Evolutionary conservation across 140 eudicot species (phyloP), one percentile per base, ranked within the genome.

Genomic region (Flaveria floridana): DNA sequence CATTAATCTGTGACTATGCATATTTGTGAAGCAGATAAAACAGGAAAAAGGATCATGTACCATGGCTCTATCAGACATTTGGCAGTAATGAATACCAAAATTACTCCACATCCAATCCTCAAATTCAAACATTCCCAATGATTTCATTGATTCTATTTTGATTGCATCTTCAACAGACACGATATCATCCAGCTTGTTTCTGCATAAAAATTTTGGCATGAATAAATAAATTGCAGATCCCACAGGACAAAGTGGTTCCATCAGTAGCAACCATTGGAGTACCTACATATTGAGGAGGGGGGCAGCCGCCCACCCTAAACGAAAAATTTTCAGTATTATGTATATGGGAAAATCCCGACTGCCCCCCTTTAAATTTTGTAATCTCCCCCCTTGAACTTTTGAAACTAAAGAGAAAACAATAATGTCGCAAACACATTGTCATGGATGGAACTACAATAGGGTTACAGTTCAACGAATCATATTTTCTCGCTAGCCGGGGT

Each of bases 101-200:
- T 80, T 52, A 18, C 68, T 71, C 97, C 97, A 88, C 58, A 88
- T 80, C 51, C 70, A 3, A 3, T 59, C 65, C 79, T 90, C 95
- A 73, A 87, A 90, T 14, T 14, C 70, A 18, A 18, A 18, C 95
- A 90, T 90, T 19, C 76, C 53, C 23, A 28, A 68, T 51, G 75
- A 51, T 51, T 58, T 81, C 75, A 65, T 55, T 3, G 53, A 34
- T 4, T 18, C 23, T 39, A 75, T 23, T 65, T 78, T 14, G 66
- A 48, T 39, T 76, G 84, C 85, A 2, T 78, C 74, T 4, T 66
- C 47, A 13, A 78, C 58, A 48, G 85, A 72, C n/a, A 86, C 48
- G 53, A 64, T 79, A 57, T 80, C 82, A 68, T 82, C 92, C 81
- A 87, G 28, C 82, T 75, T 86, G 2, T 64, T 66, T 75, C 97